phyloP scores from a whole-genome alignment of 2,329 filamentous ascomycete species.

The Aspergillus awamori region DNA sequence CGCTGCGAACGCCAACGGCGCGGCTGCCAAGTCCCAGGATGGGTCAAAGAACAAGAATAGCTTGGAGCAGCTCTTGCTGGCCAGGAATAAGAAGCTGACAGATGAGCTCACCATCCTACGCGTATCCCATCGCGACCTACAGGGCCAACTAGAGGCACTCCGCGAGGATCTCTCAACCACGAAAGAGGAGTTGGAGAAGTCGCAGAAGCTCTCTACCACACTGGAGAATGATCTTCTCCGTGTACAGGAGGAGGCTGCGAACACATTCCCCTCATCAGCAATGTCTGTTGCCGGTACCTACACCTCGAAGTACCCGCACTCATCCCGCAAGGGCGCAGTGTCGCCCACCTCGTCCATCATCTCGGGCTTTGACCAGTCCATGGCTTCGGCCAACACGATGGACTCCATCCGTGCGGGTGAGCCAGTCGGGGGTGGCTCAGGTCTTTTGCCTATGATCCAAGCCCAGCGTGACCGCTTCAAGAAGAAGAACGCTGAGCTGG shows the following conservation, averaged over 20 bases:
- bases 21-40: conserved; percentile 62
- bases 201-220: conserved; percentile 81
- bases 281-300: conserved; percentile 94
- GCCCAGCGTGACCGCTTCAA: conserved; percentile 98
- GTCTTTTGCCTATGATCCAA: conserved; percentile 96
- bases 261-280: conserved; percentile 78
- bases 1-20: conserved; percentile 49
- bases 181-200: conserved; percentile 82
- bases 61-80: conserved; percentile 85
- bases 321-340: conserved; percentile 68
- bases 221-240: conserved; percentile 89
- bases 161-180: conserved; percentile 82
- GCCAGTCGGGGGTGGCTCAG: conserved; percentile 73
- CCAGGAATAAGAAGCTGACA: conserved; percentile 93
- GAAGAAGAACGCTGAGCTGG: conserved; percentile 87
- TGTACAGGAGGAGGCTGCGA: conserved; percentile 81
- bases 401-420: conserved; percentile 67
- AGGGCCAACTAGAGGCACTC: conserved; percentile 74
- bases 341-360: conserved; percentile 98
- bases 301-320: conserved; percentile 74
- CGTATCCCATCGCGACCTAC: conserved; percentile 91
- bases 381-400: conserved; percentile 53
- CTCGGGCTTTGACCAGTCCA: conserved; percentile 83
- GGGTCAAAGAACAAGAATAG: conserved; percentile 58
- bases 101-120: conserved; percentile 91